Evolutionary conservation across 768 basidiomycete genomes (phyloP).

Genomic region (Myochromella boudieri): DNA sequence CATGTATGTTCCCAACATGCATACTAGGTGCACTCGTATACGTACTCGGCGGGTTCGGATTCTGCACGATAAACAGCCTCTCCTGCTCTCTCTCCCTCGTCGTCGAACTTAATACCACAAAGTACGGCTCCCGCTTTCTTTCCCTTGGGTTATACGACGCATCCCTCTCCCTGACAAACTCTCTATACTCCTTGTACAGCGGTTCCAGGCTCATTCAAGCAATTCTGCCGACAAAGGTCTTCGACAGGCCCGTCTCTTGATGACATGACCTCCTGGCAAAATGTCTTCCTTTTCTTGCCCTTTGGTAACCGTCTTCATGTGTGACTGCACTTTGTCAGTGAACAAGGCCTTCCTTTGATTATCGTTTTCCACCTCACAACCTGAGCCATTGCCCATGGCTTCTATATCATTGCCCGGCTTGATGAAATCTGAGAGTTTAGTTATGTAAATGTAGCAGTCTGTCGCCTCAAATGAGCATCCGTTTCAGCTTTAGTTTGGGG

Average conservation of each 20-base stretch:
- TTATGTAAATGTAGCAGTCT: constrained; percentile 65
- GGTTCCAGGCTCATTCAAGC: constrained; percentile 46
- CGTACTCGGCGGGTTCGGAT: no score
- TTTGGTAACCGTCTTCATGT: constrained; percentile 26
- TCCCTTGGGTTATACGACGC: no score
- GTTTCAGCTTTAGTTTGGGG: constrained; percentile 58
- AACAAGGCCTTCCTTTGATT: constrained; percentile 35
- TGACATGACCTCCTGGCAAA: constrained; percentile 72
- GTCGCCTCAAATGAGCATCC: constrained; percentile 45
- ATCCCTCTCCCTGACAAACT: no score
- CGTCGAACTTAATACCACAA: no score
- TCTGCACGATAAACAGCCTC: no score
- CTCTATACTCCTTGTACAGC: no score
- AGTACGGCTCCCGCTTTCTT: no score
- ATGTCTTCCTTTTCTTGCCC: constrained; percentile 47
- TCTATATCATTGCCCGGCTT: constrained; percentile 44
- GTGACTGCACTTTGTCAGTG: constrained; percentile 6
- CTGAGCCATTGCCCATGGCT: constrained; percentile 46
- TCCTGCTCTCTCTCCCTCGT: no score
- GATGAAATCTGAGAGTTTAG: constrained; percentile 60
- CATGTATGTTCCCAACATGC: no score
- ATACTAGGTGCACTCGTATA: no score
- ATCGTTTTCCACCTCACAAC: constrained; percentile 48
- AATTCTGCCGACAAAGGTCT: constrained; percentile 71
- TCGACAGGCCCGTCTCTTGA: constrained; percentile 72